Evolutionary conservation across 306 rosid species (phyloP).

Genomic region (Canavalia ensiformis): DNA sequence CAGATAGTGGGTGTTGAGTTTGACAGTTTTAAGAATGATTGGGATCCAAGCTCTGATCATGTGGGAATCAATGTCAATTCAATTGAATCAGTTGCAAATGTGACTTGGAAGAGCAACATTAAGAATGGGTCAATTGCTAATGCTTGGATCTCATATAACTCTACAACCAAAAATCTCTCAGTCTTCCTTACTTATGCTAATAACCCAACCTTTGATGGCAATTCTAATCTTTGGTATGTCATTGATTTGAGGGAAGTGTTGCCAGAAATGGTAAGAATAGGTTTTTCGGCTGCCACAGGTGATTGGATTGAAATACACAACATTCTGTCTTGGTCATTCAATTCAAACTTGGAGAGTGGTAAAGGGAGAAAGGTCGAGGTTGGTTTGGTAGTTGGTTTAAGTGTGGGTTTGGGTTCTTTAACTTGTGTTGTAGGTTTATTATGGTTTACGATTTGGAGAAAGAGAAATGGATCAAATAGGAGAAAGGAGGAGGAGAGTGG

Average conservation of each 20-base stretch:
- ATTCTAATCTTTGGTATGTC: constrained; percentile 53
- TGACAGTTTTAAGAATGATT: constrained; percentile 54
- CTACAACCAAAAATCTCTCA: constrained; percentile 63
- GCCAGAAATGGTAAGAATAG: constrained; percentile 71
- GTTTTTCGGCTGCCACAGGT: constrained; percentile 86
- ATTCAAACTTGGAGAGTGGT: constrained; percentile 59
- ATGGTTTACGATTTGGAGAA: constrained; percentile 61
- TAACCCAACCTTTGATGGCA: constrained; percentile 51
- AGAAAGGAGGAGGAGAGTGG: constrained; percentile 30
- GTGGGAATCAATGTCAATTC: constrained; percentile 78
- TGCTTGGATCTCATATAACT: constrained; percentile 75
- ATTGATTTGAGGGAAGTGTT: constrained; percentile 68
- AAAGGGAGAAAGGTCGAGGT: constrained; percentile 13
- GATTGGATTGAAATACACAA: constrained; percentile 62
- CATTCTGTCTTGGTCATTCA: constrained; percentile 76
- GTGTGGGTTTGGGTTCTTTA: constrained; percentile 52
- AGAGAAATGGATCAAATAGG: neutral
- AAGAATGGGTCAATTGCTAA: constrained; percentile 59
- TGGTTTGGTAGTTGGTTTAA: constrained; percentile 48
- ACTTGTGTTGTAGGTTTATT: constrained; percentile 53
- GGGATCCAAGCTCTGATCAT: constrained; percentile 76
- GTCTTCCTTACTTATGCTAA: constrained; percentile 66
- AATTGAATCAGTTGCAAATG: constrained; percentile 54
- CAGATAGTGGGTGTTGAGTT: constrained; percentile 79
- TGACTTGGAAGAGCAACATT: constrained; percentile 62